Base-by-base conservation (phyloP, 2,329 filamentous ascomycete species). In the Pseudogymnoascus sp. region DNA sequence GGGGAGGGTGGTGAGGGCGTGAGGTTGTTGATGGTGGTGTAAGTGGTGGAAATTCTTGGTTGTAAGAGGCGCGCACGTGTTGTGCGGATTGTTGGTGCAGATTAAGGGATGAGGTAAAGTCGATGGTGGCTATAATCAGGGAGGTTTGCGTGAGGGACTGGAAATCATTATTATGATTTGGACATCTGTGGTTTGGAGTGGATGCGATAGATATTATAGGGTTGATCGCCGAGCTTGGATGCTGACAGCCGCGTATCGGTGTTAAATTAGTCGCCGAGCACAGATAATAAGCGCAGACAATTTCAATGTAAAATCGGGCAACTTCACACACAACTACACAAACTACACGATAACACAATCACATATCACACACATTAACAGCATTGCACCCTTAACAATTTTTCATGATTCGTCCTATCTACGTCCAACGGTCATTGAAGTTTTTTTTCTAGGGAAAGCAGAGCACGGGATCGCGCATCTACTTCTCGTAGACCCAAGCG, bases 401-500 rank as follows among this genome's bases (percentile, higher is more conserved):
- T 45, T 45, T 55, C 25, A 12, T 55, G 25, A 33, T 55, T 55
- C 45, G 9, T 55, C 8, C 25, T 55, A 55, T 55, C n/a, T 55
- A 55, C 45, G 45, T 30, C 25, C 45, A 55, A 55, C 25, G 7
- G 25, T 55, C 45, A 30, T 55, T 16, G 5, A 12, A 23, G 7
- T 6, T 33, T 52, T 30, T 42, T 45, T 45, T 30, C 45, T 55
- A 55, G 25, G 45, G n/a, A 55, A 33, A 28, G 45, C 45, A 55
- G 45, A 55, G 45, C 45, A 30, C 45, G n/a, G 25, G n/a, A 6
- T 33, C 45, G 45, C 45, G 49, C 38, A 69, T 71, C 68, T 72
- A 72, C 84, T 95, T 93, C 90, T 99, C 94, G 84, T 97, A 97
- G 84, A 97, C 83, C 94, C 94, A 97, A 84, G 90, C 86, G 80